Percentiles rank a stretch among this genome's conserved stretches.
These are phyloP conservation scores for Corylus americana DNA, from an alignment of 306 rosid species.

Conservation along the genomic window DNA sequence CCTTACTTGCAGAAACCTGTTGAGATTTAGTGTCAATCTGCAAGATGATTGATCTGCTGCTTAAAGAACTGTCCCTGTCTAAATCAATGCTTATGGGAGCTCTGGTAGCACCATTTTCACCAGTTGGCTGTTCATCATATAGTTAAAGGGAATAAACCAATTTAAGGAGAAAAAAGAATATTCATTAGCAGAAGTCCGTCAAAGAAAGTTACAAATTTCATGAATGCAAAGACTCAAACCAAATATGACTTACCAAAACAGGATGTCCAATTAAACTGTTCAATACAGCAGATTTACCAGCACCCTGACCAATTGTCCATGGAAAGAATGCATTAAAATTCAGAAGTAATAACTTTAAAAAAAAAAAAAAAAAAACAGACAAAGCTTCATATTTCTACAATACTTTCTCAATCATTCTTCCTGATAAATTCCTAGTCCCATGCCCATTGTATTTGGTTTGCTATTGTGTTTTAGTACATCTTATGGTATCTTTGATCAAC, in stretches of 20 bases:
- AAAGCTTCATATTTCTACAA: not conserved
- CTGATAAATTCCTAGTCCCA: no score
- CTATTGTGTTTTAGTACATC: no score
- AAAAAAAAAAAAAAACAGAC: not conserved
- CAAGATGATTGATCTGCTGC: constrained; percentile 85
- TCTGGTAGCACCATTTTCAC: constrained; percentile 96
- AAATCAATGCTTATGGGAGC: constrained; percentile 93
- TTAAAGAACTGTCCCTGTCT: constrained; percentile 79
- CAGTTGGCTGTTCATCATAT: constrained; percentile 68
- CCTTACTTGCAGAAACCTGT: constrained; percentile 94
- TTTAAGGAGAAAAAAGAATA: constrained; percentile 20
- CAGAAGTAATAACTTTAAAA: not conserved
- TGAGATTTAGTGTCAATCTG: constrained; percentile 94
- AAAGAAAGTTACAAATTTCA: no score
- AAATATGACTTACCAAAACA: constrained; percentile 62
- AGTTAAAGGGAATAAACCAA: no score
- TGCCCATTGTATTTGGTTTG: no score
- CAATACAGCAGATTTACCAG: constrained; percentile 92
- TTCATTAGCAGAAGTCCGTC: not conserved
- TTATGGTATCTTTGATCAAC: no score
- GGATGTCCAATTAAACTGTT: constrained; percentile 98
- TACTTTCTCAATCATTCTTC: no score
- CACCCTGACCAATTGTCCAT: constrained; percentile 57
- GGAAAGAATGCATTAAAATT: no score
- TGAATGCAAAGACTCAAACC: constrained; percentile 7